Base-by-base conservation (phyloP, 805 yeast genomes). In the Cyberlindnera maclurae region DNA sequence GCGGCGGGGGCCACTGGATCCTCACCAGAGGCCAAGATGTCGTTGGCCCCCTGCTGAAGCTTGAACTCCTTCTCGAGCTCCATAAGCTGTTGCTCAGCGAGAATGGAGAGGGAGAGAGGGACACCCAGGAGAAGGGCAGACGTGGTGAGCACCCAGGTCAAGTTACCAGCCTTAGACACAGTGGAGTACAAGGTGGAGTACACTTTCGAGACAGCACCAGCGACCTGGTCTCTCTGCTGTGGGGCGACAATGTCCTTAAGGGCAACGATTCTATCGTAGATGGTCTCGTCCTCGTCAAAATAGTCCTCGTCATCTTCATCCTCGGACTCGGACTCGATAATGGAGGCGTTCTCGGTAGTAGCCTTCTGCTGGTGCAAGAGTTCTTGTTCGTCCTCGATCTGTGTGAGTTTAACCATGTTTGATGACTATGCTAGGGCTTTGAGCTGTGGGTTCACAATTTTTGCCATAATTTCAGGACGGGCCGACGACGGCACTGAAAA, bases 51-150 rank as follows among this genome's bases (percentile, higher is more conserved):
- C 61, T 80, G 82, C 62, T 82, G 90, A 57, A 82, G 67, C 42
- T 82, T 77, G 73, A 87, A 79, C 59, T 88, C 93, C 69, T 84
- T 87, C 70, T 89, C 97, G 81, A 86, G 75, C 68, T 89, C 97
- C 59, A 81, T 78, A 61, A 89, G 75, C 69, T 90, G 97, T 60
- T 88, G 94, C 68, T 90, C 97, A 44, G 88, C 79, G 54, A 93
- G 71, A 52, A 93, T 84, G 38, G 96, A 82, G 54, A 93, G 70
- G 8, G 96, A 80, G 52, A 86, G 73, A 47, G 99, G 99, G 34
- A 88, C 95, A 60, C 96, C 97, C 53, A 93, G 69, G 46, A 93
- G 73, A 53, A 93, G 67, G 31, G 85, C 79, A 31, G 93, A 75
- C 11, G 97, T 80, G 11, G 96, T 79, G 41, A 86, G 48, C 44